Evolutionary conservation across 2,329 filamentous ascomycete species (phyloP), one percentile per base, ranked within the genome.

Genomic region (Pyricularia sp.): DNA sequence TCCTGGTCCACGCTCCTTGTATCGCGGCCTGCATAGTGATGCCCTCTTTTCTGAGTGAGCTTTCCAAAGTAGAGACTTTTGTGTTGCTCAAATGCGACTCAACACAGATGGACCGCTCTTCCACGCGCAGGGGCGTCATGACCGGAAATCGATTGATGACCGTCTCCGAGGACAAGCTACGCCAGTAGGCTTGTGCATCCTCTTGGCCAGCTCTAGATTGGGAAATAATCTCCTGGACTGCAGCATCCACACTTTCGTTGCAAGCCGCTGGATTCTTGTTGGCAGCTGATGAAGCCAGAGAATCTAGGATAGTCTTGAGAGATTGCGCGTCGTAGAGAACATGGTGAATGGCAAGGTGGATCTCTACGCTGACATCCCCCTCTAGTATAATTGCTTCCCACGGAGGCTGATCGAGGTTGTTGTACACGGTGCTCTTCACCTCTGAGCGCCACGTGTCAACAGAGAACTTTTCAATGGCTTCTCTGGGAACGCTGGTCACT

Each of bases 271-370:
- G 1, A 30, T 0, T 9, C 31, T 70, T 4, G 74, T 76, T 10
- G 2, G 78, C 73, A 14, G 26, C 42, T 17, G 23, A 17, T 17
- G 17, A 7, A 30, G 65, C 31, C n/a, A 97, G 80, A 72, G 90
- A 86, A 0, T 81, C 74, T 1, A 97, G 78, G 0, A 97, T 83
- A 0, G 82, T 74, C 3, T 86, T 81, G 12, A 97, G 79, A 10
- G 92, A 93, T 59, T 87, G 83, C 0, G 93, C 94, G 79, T 97
- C 94, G 72, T 96, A 97, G 0, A 97, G 81, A 0, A 92, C 91
- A 78, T 97, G 94, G 71, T 96, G 90, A 2, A 93, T 82, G 1
- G 81, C 76, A 4, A 88, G 71, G 65, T 84, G 79, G 77, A 85
- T 82, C 2, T 66, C 73, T 4, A 71, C 50, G 0, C 68, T 64